Evolutionary conservation across 2,329 filamentous ascomycete genomes (phyloP), one percentile per base, ranked within the genome.

Genomic region (Talaromyces sp.): DNA sequence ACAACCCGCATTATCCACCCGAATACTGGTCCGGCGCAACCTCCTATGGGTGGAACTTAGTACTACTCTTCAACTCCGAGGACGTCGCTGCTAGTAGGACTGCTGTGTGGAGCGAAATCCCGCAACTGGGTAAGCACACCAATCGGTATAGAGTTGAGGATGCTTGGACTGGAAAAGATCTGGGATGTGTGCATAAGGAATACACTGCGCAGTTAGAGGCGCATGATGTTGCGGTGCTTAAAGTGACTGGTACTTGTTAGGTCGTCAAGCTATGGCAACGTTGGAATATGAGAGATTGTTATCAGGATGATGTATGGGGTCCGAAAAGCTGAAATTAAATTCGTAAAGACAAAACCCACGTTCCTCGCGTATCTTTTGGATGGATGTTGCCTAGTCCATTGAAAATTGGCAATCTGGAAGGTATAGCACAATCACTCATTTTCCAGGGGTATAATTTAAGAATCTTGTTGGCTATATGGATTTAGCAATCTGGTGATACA

Each of bases 11-110:
- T 0, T 73, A 77, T 47, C 74, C 75, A 2, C 75, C 75, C 1
- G 75, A 77, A 59, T 77, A 75, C 64, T 77, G 74, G 75, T 75
- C 74, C 2, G 75, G 75, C 7, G 66, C 71, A 6, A 76, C 75
- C 0, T 71, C 70, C 0, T 43, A 74, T 16, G 62, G 67, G 11
- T 75, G 74, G 3, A 72, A 71, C 7, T 45, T 76, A 59, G 73
- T 77, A 3, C 43, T 77, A 41, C 73, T 77, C 70, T 57, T 76
- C 3, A 76, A 76, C 56, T 71, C 72, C 3, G 72, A 76, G 63
- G 60, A 70, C 7, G 31, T 8, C 4, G 67, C 45, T 10, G 66
- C 69, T 24, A 69, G 62, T 22, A 69, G 74, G 0, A 72, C 71
- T 33, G 74, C 73, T 0, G 60, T 66, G 13, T 76, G 73, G 74